A percentile compares a stretch with the other conserved stretches of the same genome.
phyloP scores from a whole-genome alignment of 2,329 filamentous ascomycete species.

The Exophiala alcalophila region DNA sequence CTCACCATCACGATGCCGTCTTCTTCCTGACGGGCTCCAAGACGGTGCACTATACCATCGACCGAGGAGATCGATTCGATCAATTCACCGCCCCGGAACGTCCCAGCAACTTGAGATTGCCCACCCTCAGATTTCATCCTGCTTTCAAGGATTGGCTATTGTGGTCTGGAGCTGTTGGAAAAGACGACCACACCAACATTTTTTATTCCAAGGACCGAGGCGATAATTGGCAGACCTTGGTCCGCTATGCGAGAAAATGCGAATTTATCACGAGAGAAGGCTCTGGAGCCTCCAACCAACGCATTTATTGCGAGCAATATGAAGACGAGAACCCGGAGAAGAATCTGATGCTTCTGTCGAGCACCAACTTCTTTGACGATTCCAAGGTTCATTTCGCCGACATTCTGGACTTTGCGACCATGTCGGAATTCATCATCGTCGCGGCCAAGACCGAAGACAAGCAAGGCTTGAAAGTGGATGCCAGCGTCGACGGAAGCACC shows the following conservation, averaged over 20 bases:
- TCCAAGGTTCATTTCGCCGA: slow-evolving; percentile 62
- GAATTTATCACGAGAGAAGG: slow-evolving; percentile 74
- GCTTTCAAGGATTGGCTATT: slow-evolving; percentile 85
- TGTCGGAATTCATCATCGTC: slow-evolving; percentile 94
- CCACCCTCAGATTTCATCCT: slow-evolving; percentile 76
- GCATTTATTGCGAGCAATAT: slow-evolving; percentile 64
- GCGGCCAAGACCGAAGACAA: slow-evolving; percentile 61
- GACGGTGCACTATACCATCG: slow-evolving; percentile 73
- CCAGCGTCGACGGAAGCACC: slow-evolving; percentile 77
- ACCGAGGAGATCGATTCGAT: slow-evolving; percentile 72
- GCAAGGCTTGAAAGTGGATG: slow-evolving; percentile 69
- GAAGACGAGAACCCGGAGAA: slow-evolving; percentile 62
- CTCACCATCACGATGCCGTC: slow-evolving; percentile 76
- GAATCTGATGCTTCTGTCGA: slow-evolving; percentile 69
- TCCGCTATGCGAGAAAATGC: slow-evolving; percentile 74
- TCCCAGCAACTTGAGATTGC: slow-evolving; percentile 48
- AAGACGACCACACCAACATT: slow-evolving; percentile 68
- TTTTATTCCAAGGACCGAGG: slow-evolving; percentile 78
- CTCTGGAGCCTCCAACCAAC: slow-evolving; percentile 45
- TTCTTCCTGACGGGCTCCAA: slow-evolving; percentile 75
- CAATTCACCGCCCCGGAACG: slow-evolving; percentile 68
- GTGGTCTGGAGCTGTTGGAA: slow-evolving; percentile 69
- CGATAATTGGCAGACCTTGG: slow-evolving; percentile 69
- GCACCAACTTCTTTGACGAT: slow-evolving; percentile 71
- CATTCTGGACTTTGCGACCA: slow-evolving; percentile 83